Conservation (phyloP, 148 eudicot genomes). For the Euryodendron excelsum region DNA sequence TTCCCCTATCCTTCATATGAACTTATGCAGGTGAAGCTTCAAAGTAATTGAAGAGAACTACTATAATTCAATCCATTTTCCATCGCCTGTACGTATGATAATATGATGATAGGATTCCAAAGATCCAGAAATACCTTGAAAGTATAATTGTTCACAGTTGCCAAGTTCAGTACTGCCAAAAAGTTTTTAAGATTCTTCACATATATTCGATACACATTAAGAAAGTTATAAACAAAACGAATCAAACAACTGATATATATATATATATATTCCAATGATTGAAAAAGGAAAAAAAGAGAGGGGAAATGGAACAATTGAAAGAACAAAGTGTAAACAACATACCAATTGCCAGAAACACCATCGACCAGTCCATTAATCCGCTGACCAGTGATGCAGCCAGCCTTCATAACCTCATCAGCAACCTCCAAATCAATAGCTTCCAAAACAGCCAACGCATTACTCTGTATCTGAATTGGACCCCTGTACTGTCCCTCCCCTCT, state of each 20-base stretch:
- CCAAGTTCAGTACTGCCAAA: not conserved
- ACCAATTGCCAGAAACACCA: conserved; percentile 92
- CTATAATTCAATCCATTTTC: not conserved
- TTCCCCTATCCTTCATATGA: not conserved
- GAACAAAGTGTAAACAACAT: not conserved
- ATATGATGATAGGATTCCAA: no score
- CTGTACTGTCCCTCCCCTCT: conserved; percentile 98
- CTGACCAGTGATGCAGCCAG: conserved; percentile 92
- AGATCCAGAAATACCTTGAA: not conserved
- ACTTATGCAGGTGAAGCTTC: not conserved
- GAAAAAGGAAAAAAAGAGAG: not conserved
- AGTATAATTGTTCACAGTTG: not conserved
- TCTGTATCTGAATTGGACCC: conserved; percentile 93
- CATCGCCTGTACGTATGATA: not conserved
- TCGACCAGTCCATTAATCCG: conserved; percentile 91
- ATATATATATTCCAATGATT: no score
- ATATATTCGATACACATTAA: no score
- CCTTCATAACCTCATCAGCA: conserved; percentile 80
- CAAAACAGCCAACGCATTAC: conserved; percentile 93
- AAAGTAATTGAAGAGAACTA: not conserved
- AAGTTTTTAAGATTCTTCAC: no score
- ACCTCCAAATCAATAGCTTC: conserved; percentile 96
- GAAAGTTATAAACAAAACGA: not conserved
- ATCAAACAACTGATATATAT: not conserved
- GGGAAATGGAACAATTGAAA: no score